Conservation (phyloP, 352 stramenopile species). For the Ophiocytium majus region DNA sequence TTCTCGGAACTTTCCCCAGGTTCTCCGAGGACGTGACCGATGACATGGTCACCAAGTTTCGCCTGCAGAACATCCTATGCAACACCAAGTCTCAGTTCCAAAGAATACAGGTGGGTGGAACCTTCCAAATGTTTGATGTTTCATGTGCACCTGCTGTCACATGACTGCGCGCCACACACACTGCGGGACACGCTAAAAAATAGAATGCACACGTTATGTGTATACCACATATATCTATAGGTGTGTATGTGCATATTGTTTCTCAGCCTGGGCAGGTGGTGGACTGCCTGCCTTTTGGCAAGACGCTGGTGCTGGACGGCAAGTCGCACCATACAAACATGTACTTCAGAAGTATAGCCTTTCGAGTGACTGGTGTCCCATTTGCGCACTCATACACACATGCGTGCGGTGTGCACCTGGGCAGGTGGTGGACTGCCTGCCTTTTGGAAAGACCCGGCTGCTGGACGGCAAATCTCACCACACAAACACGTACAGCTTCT, state of each 20-base stretch:
- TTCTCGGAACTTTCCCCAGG: too few species aligned
- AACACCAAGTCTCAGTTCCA: slow-evolving; percentile 82
- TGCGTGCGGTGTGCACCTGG: too few species aligned
- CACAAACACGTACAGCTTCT: background rate
- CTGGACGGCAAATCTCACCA: background rate
- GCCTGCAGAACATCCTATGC: slow-evolving; percentile 79
- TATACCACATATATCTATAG: too few species aligned
- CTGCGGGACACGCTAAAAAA: too few species aligned
- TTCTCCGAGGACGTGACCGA: slow-evolving; percentile 78
- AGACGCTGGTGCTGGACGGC: background rate
- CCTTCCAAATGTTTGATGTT: too few species aligned
- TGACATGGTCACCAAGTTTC: slow-evolving; percentile 77
- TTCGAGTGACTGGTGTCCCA: too few species aligned
- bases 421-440: background rate
- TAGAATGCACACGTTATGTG: too few species aligned
- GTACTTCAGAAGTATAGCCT: too few species aligned
- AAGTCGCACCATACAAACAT: background rate
- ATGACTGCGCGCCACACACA: too few species aligned
- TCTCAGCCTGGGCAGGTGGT: background rate
- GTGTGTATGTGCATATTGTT: background rate
- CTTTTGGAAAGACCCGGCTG: background rate
- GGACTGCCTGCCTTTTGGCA: background rate
- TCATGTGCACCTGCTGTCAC: too few species aligned
- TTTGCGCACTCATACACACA: too few species aligned
- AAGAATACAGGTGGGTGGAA: slow-evolving; percentile 67